Conservation (phyloP, 2,329 filamentous ascomycete species). For the Metarhizium guizhouense region DNA sequence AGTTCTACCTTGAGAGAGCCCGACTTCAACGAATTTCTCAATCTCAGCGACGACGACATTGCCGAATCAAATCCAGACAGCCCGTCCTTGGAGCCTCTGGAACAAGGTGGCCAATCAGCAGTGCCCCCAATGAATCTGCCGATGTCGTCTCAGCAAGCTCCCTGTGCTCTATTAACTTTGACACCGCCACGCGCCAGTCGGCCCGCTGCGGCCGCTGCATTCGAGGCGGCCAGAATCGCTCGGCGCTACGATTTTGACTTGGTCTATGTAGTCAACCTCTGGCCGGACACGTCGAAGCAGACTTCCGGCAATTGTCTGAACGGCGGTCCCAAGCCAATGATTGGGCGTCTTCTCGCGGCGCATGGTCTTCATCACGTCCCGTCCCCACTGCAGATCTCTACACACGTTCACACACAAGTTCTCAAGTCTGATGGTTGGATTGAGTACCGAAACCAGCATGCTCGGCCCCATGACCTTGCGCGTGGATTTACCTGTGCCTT, state of each 20-base stretch:
- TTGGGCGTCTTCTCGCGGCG: slow-evolving; percentile 44
- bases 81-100: slow-evolving; percentile 4
- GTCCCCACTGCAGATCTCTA: slow-evolving; percentile 43
- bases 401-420: slow-evolving; percentile 39
- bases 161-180: slow-evolving; percentile 31
- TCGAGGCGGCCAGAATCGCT: slow-evolving; percentile 47
- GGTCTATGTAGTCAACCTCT: slow-evolving; percentile 50
- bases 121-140: slow-evolving; percentile 14
- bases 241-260: slow-evolving; percentile 48
- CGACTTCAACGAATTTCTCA: slow-evolving; percentile 43
- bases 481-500: slow-evolving; percentile 46
- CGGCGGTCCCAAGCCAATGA: slow-evolving; percentile 20
- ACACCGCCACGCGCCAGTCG: slow-evolving; percentile 34
- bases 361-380: slow-evolving; percentile 43
- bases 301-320: slow-evolving; percentile 4
- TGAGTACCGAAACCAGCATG: slow-evolving; percentile 38
- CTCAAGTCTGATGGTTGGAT: slow-evolving; percentile 42
- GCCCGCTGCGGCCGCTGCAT: slow-evolving; percentile 39
- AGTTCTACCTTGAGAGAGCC: slow-evolving; percentile 39
- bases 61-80: slow-evolving; percentile 31
- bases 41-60: slow-evolving; percentile 49
- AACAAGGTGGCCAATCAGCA: slow-evolving; percentile 2
- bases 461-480: slow-evolving; percentile 34
- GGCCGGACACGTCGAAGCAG: slow-evolving; percentile 30
- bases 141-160: slow-evolving; percentile 12